phyloP scores from a whole-genome alignment of 441 rosid genomes.

The Lepidium campestre region DNA sequence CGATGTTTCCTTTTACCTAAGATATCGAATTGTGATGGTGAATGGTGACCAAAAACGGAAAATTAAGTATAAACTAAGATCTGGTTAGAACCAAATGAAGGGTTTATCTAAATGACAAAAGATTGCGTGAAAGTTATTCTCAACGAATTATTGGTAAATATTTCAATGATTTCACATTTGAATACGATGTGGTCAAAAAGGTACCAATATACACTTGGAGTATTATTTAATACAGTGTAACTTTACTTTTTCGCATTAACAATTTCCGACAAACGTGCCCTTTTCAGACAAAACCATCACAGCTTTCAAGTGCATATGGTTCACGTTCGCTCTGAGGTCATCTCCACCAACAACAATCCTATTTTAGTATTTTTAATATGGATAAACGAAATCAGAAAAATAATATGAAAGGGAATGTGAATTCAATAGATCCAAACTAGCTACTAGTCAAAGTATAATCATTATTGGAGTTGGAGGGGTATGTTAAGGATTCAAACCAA shows the following conservation, averaged over 20 bases:
- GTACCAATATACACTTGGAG: neutral
- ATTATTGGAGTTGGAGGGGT: neutral
- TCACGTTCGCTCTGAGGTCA: slow-evolving; percentile 24
- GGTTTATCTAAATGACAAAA: neutral
- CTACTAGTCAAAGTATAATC: slow-evolving; percentile 22
- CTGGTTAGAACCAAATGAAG: neutral
- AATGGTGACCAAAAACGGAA: slow-evolving; percentile 4
- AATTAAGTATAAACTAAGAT: neutral
- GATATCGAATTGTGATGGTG: slow-evolving; percentile 1
- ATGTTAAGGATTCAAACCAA: neutral
- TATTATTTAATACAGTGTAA: neutral
- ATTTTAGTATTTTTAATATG: neutral
- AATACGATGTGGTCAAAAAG: neutral
- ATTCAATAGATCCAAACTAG: slow-evolving; percentile 19
- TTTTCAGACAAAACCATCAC: slow-evolving; percentile 25
- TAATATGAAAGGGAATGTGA: neutral
- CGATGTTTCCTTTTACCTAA: neutral
- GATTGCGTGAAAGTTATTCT: neutral
- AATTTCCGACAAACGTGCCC: slow-evolving; percentile 24
- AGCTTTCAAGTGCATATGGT: slow-evolving; percentile 25
- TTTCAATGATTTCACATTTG: neutral
- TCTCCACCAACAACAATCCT: slow-evolving; percentile 24
- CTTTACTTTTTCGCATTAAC: neutral
- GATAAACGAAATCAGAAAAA: neutral
- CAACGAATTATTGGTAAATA: neutral